Base-by-base conservation (phyloP, 2,329 filamentous ascomycete genomes). In the Mycosphaerelloides madeirae region DNA sequence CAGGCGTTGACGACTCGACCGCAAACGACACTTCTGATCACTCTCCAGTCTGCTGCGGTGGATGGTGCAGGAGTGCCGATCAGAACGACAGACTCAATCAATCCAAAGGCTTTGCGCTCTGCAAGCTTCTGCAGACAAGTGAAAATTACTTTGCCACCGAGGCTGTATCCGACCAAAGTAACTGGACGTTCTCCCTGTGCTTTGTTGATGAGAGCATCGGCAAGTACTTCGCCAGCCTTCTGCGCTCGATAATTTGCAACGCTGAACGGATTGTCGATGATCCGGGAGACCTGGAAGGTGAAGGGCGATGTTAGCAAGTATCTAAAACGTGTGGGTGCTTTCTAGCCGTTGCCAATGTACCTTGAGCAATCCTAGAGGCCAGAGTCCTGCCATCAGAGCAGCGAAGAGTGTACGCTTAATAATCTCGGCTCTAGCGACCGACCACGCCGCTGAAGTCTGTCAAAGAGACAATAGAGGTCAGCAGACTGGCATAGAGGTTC, bases 1-100 rank as follows among this genome's bases (percentile, higher is more conserved):
- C 22, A 95, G 7, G 91, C 87, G 56, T 96, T 96, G 56, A 95
- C 84, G 6, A 95, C 75, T 45, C 85, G 79, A 2, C 90, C 89
- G 1, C 83, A 80, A 0, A 95, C 88, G 1, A 91, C 87, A 34
- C 79, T 80, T 22, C 87, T 80, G 54, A 95, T 80, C 29, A 79
- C 73, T 34, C 83, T 77, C 90, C 90, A 96, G 54, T 88, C 80
- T 1, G 75, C 74, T 0, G 78, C 67, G 34, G 84, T 78, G 0
- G 84, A 86, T 0, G 90, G 87, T 0, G 84, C 80, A 0, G 90
- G 87, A 0, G 87, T 77, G 2, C 90, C 90, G 45, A 96, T 85
- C 5, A 96, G 68, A 3, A 95, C 83, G 2, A 86, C 88, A 13
- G 81, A 84, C 57, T 96, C 90, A 16, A 97, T 70, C 1, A 95